A percentile compares a stretch with the other conserved stretches of the same genome.
These are phyloP conservation scores for Platanthera zijinensis DNA, from an alignment of 106 monocot genomes.

Conservation along the genomic window DNA sequence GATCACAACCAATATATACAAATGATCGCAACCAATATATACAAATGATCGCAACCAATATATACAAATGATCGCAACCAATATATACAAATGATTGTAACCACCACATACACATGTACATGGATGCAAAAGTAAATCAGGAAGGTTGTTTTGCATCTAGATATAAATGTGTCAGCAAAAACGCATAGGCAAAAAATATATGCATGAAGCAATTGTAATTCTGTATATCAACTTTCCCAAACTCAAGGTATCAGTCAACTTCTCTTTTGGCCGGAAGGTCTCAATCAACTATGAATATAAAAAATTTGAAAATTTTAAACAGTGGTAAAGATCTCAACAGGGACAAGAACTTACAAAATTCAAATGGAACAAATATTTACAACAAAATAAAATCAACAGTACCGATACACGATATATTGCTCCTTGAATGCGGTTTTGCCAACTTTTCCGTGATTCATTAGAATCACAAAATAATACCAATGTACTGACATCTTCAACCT, in stretches of 20 bases:
- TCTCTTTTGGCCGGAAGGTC: too few relatives aligned
- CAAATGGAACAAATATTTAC: not conserved
- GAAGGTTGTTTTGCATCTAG: too few relatives aligned
- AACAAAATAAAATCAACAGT: constrained; percentile 4
- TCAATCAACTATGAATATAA: too few relatives aligned
- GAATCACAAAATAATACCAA: constrained; percentile 61
- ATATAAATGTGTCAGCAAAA: too few relatives aligned
- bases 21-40: too few relatives aligned
- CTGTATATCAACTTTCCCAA: not conserved
- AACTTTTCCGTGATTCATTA: constrained; percentile 52
- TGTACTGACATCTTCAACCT: constrained; percentile 74
- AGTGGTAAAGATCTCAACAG: not conserved
- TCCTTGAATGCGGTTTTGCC: constrained; percentile 84
- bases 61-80: too few relatives aligned
- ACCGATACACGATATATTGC: constrained; percentile 97
- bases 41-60: too few relatives aligned
- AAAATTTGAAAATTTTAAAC: not conserved
- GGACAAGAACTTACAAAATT: not conserved
- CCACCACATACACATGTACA: not conserved
- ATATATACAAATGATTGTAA: not conserved
- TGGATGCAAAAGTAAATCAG: not conserved
- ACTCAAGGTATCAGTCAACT: too few relatives aligned
- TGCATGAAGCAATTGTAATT: not conserved
- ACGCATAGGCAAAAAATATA: not conserved
- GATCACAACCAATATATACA: too few relatives aligned